These are phyloP conservation scores for Rosa hybrid DNA, from an alignment of 331 rosid species.

Conservation along the genomic window DNA sequence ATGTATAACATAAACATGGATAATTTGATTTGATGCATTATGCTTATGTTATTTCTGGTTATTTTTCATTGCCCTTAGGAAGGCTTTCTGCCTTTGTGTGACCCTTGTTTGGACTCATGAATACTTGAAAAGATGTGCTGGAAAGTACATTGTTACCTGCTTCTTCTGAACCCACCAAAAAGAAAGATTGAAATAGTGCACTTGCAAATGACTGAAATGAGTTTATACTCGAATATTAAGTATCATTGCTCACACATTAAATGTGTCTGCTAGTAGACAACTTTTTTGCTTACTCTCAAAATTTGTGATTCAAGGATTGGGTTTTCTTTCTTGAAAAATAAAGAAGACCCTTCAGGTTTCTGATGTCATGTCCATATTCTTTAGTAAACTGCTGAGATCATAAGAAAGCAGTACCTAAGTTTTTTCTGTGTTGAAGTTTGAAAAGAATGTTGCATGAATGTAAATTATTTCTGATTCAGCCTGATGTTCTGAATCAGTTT, in stretches of 20 bases:
- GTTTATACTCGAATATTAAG: background rate
- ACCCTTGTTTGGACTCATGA: background rate
- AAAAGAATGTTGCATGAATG: background rate
- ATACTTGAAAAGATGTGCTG: background rate
- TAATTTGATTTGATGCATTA: background rate
- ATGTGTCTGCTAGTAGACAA: background rate
- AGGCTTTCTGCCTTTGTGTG: background rate
- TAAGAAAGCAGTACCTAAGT: too few relatives aligned
- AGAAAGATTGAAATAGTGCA: background rate
- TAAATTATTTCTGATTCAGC: background rate
- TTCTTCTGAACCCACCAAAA: background rate
- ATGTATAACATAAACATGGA: background rate
- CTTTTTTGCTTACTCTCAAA: background rate
- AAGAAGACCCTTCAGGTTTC: slow-evolving; percentile 4
- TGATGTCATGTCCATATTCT: background rate
- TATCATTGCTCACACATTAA: background rate
- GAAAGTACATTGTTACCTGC: background rate
- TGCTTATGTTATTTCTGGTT: background rate
- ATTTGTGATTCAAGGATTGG: background rate
- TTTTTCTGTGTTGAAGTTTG: background rate
- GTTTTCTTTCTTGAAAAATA: background rate
- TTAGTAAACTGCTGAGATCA: background rate
- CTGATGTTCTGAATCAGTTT: background rate
- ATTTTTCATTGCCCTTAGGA: background rate
- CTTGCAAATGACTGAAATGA: too few relatives aligned